phyloP scores from a whole-genome alignment of 2,329 filamentous ascomycete species.

The Penicillium concentricum region DNA sequence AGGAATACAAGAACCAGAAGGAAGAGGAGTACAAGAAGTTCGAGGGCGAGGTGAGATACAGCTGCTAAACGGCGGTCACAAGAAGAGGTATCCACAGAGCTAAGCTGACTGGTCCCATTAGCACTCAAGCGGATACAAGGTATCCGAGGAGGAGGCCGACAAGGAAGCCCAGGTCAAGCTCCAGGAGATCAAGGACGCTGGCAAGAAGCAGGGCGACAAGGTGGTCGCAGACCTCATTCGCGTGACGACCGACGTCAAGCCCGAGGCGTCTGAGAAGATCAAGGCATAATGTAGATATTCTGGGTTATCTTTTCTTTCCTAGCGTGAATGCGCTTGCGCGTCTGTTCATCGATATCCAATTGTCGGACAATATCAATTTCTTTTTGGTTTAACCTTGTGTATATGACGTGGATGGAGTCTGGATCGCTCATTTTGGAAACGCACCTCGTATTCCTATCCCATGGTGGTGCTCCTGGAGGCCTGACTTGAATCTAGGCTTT shows the following conservation, averaged over 20 bases:
- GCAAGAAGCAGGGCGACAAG: slow-evolving; percentile 73
- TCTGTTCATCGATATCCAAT: slow-evolving; percentile 27
- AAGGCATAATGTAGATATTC: slow-evolving; percentile 30
- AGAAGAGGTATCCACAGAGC: background rate
- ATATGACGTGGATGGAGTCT: background rate
- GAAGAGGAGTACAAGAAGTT: slow-evolving; percentile 95
- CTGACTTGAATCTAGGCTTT: background rate
- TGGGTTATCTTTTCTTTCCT: slow-evolving; percentile 14
- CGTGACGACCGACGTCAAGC: slow-evolving; percentile 81
- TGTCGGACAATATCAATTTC: slow-evolving; percentile 18
- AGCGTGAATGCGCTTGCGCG: slow-evolving; percentile 22
- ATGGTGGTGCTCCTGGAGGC: background rate
- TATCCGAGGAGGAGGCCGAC: slow-evolving; percentile 74
- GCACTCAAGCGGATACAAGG: slow-evolving; percentile 90
- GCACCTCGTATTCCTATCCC: background rate
- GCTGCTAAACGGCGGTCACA: background rate
- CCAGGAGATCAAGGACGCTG: slow-evolving; percentile 75
- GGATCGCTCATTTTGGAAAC: background rate
- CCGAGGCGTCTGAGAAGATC: slow-evolving; percentile 59
- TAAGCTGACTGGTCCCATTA: slow-evolving; percentile 37
- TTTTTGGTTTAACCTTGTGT: slow-evolving; percentile 1
- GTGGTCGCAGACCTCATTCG: slow-evolving; percentile 81
- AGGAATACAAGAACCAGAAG: slow-evolving; percentile 84
- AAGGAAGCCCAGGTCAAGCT: slow-evolving; percentile 80
- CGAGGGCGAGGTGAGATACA: slow-evolving; percentile 66